Evolutionary conservation across 140 eudicot genomes (phyloP).

Genomic region (Oenanthe javanica): DNA sequence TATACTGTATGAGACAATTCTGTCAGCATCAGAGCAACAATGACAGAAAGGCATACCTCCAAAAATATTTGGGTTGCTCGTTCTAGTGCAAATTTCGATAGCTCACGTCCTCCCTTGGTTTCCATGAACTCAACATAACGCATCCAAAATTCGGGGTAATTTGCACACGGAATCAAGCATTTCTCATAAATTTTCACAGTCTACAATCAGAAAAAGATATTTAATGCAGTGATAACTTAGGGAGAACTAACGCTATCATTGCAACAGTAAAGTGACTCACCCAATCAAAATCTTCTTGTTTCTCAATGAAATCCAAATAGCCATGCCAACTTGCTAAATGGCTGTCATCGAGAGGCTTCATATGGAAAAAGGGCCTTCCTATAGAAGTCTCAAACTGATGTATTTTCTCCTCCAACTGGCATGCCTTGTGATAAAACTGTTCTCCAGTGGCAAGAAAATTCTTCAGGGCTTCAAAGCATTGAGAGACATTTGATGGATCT

Average conservation of each 20-base stretch:
- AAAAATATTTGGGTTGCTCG: slow-evolving; percentile 69
- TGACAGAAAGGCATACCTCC: slow-evolving; percentile 40
- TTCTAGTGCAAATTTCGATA: slow-evolving; percentile 63
- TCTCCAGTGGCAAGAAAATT: slow-evolving; percentile 49
- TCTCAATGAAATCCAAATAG: slow-evolving; percentile 72
- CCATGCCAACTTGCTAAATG: slow-evolving; percentile 73
- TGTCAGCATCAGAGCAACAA: slow-evolving; percentile 11
- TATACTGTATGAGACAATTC: background rate
- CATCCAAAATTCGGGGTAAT: slow-evolving; percentile 94
- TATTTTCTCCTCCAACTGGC: slow-evolving; percentile 54
- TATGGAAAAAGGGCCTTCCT: slow-evolving; percentile 50
- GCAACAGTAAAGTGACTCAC: slow-evolving; percentile 29
- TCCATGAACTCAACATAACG: slow-evolving; percentile 91
- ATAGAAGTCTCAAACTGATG: slow-evolving; percentile 55
- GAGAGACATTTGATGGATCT: slow-evolving; percentile 40
- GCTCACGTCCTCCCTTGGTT: slow-evolving; percentile 75
- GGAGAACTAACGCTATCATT: slow-evolving; percentile 14
- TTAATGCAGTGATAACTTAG: slow-evolving; percentile 13
- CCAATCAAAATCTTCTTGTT: slow-evolving; percentile 79
- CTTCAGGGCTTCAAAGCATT: slow-evolving; percentile 47
- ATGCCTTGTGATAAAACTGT: slow-evolving; percentile 46
- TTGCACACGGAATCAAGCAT: slow-evolving; percentile 90
- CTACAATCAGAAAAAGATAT: slow-evolving; percentile 38
- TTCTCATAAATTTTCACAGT: slow-evolving; percentile 76
- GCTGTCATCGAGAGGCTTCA: slow-evolving; percentile 65